Base-by-base conservation (phyloP, 1,284 basidiomycete genomes). In the Fomitopsis palustris region DNA sequence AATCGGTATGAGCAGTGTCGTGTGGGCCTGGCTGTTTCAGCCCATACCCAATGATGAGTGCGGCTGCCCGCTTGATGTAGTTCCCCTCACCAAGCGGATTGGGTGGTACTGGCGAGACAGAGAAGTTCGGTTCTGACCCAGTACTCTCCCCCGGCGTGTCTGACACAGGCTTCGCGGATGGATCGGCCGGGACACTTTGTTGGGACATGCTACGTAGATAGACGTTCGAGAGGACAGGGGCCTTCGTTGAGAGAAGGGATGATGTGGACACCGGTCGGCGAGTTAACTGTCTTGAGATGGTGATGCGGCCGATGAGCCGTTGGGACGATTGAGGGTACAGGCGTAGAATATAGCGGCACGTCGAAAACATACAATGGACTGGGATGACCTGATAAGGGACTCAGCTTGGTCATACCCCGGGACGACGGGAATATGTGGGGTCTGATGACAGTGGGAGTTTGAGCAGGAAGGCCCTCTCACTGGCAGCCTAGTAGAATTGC, bases 11-110 rank as follows among this genome's bases (percentile, higher is more conserved):
- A 54, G 41, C 31, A 33, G 37, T 7, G n/a, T 25, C 51, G 16
- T 42, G 35, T 16, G n/a, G 5, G 29, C 14, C 54, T n/a, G 37
- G 27, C 8, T 27, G 16, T 27, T 41, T 17, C 43, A n/a, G 71
- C 35, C 17, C 80, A 53, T 60, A 87, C 88, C 89, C 90, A 63
- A 93, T 93, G 56, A 93, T 81, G 54, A 93, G 75, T 2, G 86
- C 87, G 5, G 80, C 90, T 0, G 90, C 89, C 0, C 84, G 87
- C 70, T 80, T 78, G 69, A 95, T 92, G 67, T 81, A 85, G 25
- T 75, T 78, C 2, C 86, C 87, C 59, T 89, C 81, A 1, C 88
- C 87, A 0, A 91, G 75, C 16, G 86, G 85, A 66, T 88, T 87
- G 53, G 69, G 65, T 1, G 87, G 86, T 17, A 86, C 69, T 2